Conservation (phyloP, 495 filamentous ascomycete genomes). For the Acidomyces sp. region DNA sequence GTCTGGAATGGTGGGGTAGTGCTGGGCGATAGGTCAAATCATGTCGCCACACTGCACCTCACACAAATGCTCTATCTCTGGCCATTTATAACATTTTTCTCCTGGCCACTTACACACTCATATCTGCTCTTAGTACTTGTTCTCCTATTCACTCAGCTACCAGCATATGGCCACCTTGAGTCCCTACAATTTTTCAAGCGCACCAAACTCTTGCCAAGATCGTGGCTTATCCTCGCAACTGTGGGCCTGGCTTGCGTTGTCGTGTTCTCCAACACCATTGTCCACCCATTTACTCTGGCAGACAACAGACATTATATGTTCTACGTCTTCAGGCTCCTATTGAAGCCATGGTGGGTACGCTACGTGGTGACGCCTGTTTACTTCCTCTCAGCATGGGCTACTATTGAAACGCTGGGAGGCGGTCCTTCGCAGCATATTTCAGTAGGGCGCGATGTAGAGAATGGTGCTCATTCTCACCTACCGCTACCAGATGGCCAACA, state of each 20-base stretch:
- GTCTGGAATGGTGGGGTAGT: constrained; percentile 84
- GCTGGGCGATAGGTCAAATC: constrained; percentile 87
- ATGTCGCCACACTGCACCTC: constrained; percentile 74
- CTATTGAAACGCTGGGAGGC: constrained; percentile 42
- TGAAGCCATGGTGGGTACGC: constrained; percentile 48
- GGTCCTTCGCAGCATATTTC: too few species aligned
- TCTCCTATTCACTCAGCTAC: constrained; percentile 7
- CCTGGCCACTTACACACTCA: constrained; percentile 57
- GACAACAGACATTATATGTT: constrained; percentile 97
- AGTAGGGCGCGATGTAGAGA: too few species aligned
- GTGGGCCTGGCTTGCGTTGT: constrained; percentile 40
- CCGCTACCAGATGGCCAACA: constrained; percentile 7
- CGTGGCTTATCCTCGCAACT: constrained; percentile 28
- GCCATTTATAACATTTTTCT: constrained; percentile 81
- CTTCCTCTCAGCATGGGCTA: constrained; percentile 46
- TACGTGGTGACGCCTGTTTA: constrained; percentile 57
- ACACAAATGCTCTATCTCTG: constrained; percentile 93
- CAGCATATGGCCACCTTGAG: constrained; percentile 8
- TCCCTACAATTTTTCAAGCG: constrained; percentile 32
- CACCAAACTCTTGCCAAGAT: constrained; percentile 25
- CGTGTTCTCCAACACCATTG: constrained; percentile 73
- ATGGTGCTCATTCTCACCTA: too few species aligned
- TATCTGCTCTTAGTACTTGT: constrained; percentile 27
- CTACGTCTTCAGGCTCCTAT: constrained; percentile 81
- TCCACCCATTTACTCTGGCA: constrained; percentile 91